Evolutionary conservation across 2,329 filamentous ascomycete species (phyloP).

Genomic region (Atkinsonella hypoxylon): DNA sequence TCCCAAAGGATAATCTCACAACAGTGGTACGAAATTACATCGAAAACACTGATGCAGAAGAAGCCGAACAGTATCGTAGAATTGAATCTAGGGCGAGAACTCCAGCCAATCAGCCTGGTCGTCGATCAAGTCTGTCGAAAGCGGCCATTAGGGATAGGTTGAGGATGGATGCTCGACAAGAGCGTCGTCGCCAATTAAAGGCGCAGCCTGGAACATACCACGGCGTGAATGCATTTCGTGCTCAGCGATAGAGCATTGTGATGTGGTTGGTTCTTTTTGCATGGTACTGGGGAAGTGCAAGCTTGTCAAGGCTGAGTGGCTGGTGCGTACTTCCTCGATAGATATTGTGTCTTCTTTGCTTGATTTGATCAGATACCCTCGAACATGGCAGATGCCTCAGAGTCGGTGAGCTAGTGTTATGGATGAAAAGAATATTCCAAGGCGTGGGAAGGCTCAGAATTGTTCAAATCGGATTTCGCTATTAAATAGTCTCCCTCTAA

Average conservation of each 20-base stretch:
- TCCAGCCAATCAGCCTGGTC: not conserved
- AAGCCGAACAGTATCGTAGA: not conserved
- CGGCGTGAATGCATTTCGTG: conserved; percentile 17
- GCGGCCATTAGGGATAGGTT: not conserved
- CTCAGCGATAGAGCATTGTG: conserved; percentile 3
- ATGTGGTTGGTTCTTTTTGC: not conserved
- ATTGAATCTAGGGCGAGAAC: not conserved
- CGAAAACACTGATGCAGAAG: not conserved
- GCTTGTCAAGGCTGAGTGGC: not conserved
- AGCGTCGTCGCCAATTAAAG: conserved; percentile 4
- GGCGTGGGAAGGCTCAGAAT: not conserved
- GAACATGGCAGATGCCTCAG: not conserved
- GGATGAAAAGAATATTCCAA: not conserved
- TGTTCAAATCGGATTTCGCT: too few relatives aligned
- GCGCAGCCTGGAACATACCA: conserved; percentile 10
- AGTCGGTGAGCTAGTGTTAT: not conserved
- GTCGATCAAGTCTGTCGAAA: not conserved
- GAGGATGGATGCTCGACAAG: conserved; percentile 4
- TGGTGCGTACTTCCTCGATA: not conserved
- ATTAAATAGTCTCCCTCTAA: too few relatives aligned
- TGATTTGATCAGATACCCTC: too few relatives aligned
- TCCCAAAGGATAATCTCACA: not conserved
- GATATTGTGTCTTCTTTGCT: not conserved
- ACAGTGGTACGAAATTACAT: not conserved
- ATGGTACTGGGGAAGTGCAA: not conserved